Evolutionary conservation across 192 early-diverging fungal species (phyloP).

Genomic region (Coemansia brasiliensis): DNA sequence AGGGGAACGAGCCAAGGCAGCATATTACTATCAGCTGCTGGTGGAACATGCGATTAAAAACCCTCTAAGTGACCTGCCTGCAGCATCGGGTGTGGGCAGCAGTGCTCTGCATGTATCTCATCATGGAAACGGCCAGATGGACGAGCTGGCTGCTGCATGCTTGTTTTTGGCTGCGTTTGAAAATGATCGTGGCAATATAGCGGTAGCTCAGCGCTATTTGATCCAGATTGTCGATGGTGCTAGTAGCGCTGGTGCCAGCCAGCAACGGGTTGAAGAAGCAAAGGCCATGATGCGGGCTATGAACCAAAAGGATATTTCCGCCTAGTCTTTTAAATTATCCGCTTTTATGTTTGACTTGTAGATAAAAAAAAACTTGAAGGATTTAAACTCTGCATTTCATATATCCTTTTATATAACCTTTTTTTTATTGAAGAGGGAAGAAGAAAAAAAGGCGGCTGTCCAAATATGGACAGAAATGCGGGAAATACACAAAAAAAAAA

Average conservation of each 20-base stretch:
- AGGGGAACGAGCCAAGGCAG: slow-evolving; percentile 57
- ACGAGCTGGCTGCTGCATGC: slow-evolving; percentile 47
- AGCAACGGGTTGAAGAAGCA: slow-evolving; percentile 38
- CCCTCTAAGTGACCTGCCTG: slow-evolving; percentile 8
- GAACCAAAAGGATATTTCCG: slow-evolving; percentile 1
- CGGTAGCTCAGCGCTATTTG: slow-evolving; percentile 32
- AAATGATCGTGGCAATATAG: slow-evolving; percentile 29
- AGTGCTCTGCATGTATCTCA: background rate
- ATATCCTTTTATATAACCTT: too few relatives aligned
- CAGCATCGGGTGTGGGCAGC: background rate
- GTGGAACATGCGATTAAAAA: slow-evolving; percentile 38
- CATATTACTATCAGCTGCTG: slow-evolving; percentile 60
- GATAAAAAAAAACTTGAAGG: too few relatives aligned
- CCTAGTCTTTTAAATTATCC: too few relatives aligned
- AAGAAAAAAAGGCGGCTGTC: background rate
- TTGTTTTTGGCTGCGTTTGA: slow-evolving; percentile 46
- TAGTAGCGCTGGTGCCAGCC: slow-evolving; percentile 24
- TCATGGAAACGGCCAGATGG: slow-evolving; percentile 19
- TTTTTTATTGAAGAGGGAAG: background rate
- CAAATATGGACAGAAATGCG: background rate
- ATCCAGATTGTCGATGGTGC: slow-evolving; percentile 36
- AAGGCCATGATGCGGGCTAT: slow-evolving; percentile 43
- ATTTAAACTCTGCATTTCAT: too few relatives aligned
- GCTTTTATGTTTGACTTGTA: too few relatives aligned
- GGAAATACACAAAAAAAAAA: slow-evolving; percentile 9